phyloP scores from a whole-genome alignment of 805 yeast species.

The Wickerhamiella nectarea region DNA sequence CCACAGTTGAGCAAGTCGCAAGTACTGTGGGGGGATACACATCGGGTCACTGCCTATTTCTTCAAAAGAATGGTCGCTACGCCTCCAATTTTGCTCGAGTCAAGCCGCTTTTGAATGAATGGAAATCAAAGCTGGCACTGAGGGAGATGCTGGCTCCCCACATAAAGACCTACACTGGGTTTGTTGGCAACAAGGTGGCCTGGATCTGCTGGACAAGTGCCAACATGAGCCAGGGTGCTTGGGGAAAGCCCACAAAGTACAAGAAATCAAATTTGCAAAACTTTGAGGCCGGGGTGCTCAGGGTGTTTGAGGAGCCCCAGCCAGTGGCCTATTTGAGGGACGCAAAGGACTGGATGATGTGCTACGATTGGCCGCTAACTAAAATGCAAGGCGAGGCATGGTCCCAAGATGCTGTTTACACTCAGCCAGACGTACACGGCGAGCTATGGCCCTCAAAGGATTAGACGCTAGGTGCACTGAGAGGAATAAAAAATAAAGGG shows the following conservation, averaged over 20 bases:
- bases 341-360: slow-evolving; percentile 30
- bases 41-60: slow-evolving; percentile 40
- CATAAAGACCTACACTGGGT: slow-evolving; percentile 50
- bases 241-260: slow-evolving; percentile 42
- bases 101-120: slow-evolving; percentile 32
- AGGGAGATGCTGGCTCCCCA: slow-evolving; percentile 40
- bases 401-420: slow-evolving; percentile 20
- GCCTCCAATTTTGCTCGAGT: slow-evolving; percentile 32
- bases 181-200: slow-evolving; percentile 23
- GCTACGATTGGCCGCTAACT: slow-evolving; percentile 40
- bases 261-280: slow-evolving; percentile 25
- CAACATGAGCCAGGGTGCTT: slow-evolving; percentile 63
- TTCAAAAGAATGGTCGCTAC: slow-evolving; percentile 25
- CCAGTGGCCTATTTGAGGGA: background rate
- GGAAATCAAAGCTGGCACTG: slow-evolving; percentile 28
- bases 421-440: slow-evolving; percentile 7
- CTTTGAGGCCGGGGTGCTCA: slow-evolving; percentile 44
- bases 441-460: background rate
- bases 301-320: slow-evolving; percentile 1
- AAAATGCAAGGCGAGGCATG: slow-evolving; percentile 35
- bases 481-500: background rate
- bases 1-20: slow-evolving; percentile 31
- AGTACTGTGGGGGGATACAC: slow-evolving; percentile 32
- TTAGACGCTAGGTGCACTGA: too few relatives aligned
- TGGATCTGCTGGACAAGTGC: slow-evolving; percentile 70